These are phyloP conservation scores for Andrographis paniculata DNA, from an alignment of 305 asterid species.

Conservation along the genomic window DNA sequence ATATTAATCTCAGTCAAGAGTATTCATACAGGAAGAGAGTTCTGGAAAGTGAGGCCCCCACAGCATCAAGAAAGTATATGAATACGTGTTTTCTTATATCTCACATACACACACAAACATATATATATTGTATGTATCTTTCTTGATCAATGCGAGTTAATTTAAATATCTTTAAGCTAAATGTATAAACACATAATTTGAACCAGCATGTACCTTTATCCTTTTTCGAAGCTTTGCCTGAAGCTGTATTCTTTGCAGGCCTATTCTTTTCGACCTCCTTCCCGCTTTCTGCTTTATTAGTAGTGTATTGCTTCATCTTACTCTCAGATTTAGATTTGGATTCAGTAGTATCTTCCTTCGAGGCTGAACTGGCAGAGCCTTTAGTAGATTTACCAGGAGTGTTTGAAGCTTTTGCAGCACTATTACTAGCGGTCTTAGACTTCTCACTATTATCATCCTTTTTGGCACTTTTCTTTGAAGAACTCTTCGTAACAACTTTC, in stretches of 20 bases:
- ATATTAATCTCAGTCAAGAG: neutral
- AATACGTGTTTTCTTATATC: no score
- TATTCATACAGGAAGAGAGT: neutral
- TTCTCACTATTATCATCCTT: constrained; percentile 38
- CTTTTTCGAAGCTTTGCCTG: constrained; percentile 35
- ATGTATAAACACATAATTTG: neutral
- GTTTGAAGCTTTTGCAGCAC: constrained; percentile 24
- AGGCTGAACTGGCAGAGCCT: constrained; percentile 33
- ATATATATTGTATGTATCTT: no score
- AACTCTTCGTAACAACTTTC: constrained; percentile 28
- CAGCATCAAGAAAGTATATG: neutral
- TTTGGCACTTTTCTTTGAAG: constrained; percentile 38
- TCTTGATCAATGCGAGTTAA: no score
- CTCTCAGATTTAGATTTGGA: constrained; percentile 35
- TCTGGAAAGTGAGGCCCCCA: neutral
- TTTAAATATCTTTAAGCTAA: no score
- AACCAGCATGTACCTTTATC: constrained; percentile 51
- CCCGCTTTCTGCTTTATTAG: constrained; percentile 52
- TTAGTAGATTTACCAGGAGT: constrained; percentile 37
- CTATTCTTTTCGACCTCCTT: constrained; percentile 19
- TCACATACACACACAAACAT: no score
- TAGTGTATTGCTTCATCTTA: constrained; percentile 30
- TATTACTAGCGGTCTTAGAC: constrained; percentile 19
- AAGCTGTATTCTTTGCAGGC: constrained; percentile 35
- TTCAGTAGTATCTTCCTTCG: constrained; percentile 45